A percentile compares a stretch with the other conserved stretches of the same genome.
phyloP scores from a whole-genome alignment of 2,329 filamentous ascomycete genomes.

The Paecilomyces dactylethromorphus region DNA sequence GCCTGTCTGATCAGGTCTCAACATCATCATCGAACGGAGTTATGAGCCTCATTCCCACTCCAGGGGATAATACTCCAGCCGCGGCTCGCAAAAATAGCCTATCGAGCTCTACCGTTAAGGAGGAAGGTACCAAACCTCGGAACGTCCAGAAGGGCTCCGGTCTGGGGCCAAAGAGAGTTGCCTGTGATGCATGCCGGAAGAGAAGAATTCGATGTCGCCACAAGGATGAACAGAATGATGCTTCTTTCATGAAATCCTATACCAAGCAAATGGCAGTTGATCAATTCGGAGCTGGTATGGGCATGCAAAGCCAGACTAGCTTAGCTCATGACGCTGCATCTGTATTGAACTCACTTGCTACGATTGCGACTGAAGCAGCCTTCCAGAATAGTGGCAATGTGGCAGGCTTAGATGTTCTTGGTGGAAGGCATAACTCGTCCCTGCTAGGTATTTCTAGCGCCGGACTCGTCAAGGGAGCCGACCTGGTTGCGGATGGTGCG shows the following conservation, averaged over 20 bases:
- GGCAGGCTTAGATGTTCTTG: constrained; percentile 18
- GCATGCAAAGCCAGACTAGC: constrained; percentile 22
- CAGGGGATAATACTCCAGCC: constrained; percentile 19
- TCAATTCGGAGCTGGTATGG: constrained; percentile 22
- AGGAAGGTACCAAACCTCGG: constrained; percentile 26
- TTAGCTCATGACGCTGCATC: constrained; percentile 32
- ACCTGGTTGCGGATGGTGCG: constrained; percentile 25
- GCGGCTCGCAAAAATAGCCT: constrained; percentile 10
- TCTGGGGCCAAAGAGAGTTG: constrained; percentile 52
- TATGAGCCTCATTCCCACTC: constrained; percentile 11
- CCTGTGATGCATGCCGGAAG: constrained; percentile 57
- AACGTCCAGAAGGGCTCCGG: constrained; percentile 52
- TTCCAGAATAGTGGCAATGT: constrained; percentile 19
- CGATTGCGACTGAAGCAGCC: constrained; percentile 30
- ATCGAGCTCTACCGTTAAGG: constrained; percentile 16
- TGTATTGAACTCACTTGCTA: constrained; percentile 31
- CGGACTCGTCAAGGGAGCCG: constrained; percentile 17
- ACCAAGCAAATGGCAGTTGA: constrained; percentile 22
- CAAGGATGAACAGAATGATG: constrained; percentile 45
- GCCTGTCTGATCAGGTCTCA: constrained; percentile 21
- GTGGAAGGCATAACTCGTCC: constrained; percentile 17
- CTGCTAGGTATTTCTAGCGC: constrained; percentile 20
- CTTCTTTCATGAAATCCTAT: constrained; percentile 6
- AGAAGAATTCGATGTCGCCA: constrained; percentile 58
- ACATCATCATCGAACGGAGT: constrained; percentile 10